Evolutionary conservation across 2,329 filamentous ascomycete genomes (phyloP).

Genomic region (Aspergillus phoenicis): DNA sequence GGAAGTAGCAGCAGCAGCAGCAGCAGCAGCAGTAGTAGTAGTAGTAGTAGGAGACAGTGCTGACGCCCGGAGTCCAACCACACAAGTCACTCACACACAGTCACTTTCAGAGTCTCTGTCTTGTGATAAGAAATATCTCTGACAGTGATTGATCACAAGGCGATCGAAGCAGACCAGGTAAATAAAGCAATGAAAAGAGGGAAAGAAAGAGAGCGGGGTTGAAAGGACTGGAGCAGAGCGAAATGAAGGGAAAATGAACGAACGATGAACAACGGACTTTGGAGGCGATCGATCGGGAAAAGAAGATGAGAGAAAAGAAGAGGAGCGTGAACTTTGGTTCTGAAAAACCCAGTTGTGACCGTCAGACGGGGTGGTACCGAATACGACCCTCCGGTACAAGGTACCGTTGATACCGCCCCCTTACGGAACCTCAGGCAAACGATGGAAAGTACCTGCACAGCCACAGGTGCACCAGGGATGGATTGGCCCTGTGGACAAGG

Average conservation of each 20-base stretch:
- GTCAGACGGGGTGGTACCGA: conserved; percentile 10
- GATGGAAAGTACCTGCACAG: conserved; percentile 7
- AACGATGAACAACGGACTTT: not conserved
- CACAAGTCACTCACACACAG: not conserved
- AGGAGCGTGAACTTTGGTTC: conserved; percentile 1
- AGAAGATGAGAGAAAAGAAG: conserved; percentile 6
- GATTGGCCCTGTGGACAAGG: not conserved
- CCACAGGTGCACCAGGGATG: conserved; percentile 6
- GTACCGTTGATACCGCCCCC: not conserved
- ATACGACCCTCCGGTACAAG: conserved; percentile 7
- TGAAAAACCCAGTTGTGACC: conserved; percentile 9
- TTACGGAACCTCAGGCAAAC: not conserved
- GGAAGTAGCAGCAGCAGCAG: conserved; percentile 3
- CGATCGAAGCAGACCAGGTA: not conserved
- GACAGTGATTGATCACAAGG: not conserved
- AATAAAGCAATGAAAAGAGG: not conserved
- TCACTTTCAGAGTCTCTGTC: too few relatives aligned
- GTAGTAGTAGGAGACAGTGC: conserved; percentile 8
- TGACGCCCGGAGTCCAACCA: not conserved
- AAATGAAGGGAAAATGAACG: not conserved
- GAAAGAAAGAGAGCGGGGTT: not conserved
- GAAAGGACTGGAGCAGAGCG: conserved; percentile 4
- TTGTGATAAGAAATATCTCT: not conserved
- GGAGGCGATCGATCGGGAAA: conserved; percentile 12
- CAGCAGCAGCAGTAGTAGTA: not conserved